Base-by-base conservation (phyloP, 108 stramenopile species). In the Skeletonema potamos region DNA sequence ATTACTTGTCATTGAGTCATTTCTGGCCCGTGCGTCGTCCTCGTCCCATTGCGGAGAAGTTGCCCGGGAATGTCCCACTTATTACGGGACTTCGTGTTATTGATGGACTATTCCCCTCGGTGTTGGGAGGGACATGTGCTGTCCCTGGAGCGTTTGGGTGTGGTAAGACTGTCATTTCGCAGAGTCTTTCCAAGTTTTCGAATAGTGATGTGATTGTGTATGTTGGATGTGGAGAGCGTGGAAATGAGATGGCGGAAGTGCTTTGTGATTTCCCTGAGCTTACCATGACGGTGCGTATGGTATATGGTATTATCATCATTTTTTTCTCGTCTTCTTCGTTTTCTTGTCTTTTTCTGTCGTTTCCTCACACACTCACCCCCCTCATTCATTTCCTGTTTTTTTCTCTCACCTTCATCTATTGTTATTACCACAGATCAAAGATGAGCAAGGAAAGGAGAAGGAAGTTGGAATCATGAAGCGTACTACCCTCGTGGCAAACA, bases 161-260 rank as follows among this genome's bases (percentile, higher is more conserved):
- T 81, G 99, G 99, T 72, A 99, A 99, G 97, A 99, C 99, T 59
- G 98, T 98, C 73, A 99, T 99, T 73, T 96, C 94, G 29, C 99
- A 99, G 77, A 96, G 96, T 41, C 89, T 99, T 10, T 96, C 97
- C 86, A 99, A 99, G 91, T 98, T 98, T 84, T 95, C 93, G 70
- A 99, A 99, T 95, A 92, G 54, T 46, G 89, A 93, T 76, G 89
- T 88, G 56, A 91, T 94, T 58, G 85, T 96, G 10, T 96, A 96
- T 84, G 95, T 96, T 22, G 95, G 95, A 13, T 90, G 88, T 68
- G 93, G 92, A 36, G 96, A 96, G 78, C 92, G 99, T 77, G 99
- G 99, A 33, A 99, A 99, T 79, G 99, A 99, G 87, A 99, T 99
- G 99, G 99, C 99, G 13, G 99, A 99, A 88, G 99, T 99, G 61